Percentiles rank a stretch among this genome's conserved stretches.
These are phyloP conservation scores for Vaccinium corymbosum DNA, from an alignment of 148 eudicot genomes.

Conservation along the genomic window DNA sequence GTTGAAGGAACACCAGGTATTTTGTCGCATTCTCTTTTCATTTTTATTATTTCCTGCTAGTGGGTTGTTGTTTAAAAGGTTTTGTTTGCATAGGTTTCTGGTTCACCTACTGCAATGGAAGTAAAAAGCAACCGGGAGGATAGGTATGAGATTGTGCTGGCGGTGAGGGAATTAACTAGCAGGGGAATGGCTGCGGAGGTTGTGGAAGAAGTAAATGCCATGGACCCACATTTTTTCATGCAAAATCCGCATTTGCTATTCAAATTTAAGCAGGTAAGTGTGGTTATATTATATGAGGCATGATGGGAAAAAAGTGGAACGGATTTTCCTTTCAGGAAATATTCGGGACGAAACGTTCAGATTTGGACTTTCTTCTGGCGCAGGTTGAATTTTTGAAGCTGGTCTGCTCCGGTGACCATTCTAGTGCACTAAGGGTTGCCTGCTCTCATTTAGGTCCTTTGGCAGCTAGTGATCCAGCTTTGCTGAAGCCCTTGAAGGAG, in stretches of 20 bases:
- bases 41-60: not conserved
- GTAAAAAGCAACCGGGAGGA: conserved; percentile 32
- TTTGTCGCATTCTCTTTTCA: not conserved
- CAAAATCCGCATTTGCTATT: conserved; percentile 65
- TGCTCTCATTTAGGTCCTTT: conserved; percentile 80
- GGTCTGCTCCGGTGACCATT: conserved; percentile 66
- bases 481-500: conserved; percentile 85
- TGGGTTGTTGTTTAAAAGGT: not conserved
- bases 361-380: conserved; percentile 19
- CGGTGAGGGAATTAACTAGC: conserved; percentile 73
- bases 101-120: conserved; percentile 25
- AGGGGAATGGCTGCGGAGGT: conserved; percentile 90
- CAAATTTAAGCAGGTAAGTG: conserved; percentile 86
- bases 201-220: conserved; percentile 71
- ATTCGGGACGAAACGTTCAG: not conserved
- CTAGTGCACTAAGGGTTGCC: conserved; percentile 80
- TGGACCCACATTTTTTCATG: conserved; percentile 64
- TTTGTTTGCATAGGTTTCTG: conserved; percentile 34
- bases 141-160: conserved; percentile 59
- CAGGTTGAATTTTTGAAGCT: conserved; percentile 95
- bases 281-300: not conserved
- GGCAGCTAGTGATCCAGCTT: conserved; percentile 59
- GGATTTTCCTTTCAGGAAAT: not conserved
- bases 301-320: not conserved
- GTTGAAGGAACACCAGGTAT: conserved; percentile 24